These are phyloP conservation scores for Xylaria longipes DNA, from an alignment of 495 filamentous ascomycete species.

Conservation along the genomic window DNA sequence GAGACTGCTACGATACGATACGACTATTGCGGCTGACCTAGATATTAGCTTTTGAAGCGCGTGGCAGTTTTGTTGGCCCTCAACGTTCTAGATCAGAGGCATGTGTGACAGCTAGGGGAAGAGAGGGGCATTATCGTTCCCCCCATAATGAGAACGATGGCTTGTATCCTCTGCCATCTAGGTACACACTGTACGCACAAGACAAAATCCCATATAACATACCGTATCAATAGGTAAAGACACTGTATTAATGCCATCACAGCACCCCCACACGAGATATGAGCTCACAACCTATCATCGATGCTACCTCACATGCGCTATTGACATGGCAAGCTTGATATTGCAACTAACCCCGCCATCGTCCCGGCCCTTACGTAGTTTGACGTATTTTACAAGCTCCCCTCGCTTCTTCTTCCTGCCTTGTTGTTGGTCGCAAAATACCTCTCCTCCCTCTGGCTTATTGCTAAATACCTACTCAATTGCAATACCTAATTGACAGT, in stretches of 20 bases:
- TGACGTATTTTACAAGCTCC: constrained; percentile 25
- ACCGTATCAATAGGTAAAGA: not conserved
- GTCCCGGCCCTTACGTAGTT: constrained; percentile 24
- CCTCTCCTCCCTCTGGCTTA: not conserved
- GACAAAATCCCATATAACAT: too few relatives aligned
- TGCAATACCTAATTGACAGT: not conserved
- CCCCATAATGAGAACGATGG: not conserved
- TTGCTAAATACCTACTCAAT: constrained; percentile 9
- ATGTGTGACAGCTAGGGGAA: not conserved
- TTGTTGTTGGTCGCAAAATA: not conserved
- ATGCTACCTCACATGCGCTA: not conserved
- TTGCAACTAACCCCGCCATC: constrained; percentile 22
- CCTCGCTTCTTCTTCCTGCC: not conserved
- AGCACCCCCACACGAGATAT: constrained; percentile 14
- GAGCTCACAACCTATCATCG: constrained; percentile 13
- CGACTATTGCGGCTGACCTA: constrained; percentile 3
- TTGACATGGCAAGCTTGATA: constrained; percentile 11
- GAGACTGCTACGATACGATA: not conserved
- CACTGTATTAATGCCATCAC: not conserved
- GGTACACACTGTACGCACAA: not conserved
- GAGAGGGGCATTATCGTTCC: not conserved
- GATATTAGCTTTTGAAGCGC: not conserved
- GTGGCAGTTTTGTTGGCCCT: constrained; percentile 19
- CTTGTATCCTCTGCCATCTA: too few relatives aligned
- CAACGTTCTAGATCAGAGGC: constrained; percentile 1